phyloP scores from a whole-genome alignment of 768 basidiomycete genomes.

The Phylloporus scabripes region DNA sequence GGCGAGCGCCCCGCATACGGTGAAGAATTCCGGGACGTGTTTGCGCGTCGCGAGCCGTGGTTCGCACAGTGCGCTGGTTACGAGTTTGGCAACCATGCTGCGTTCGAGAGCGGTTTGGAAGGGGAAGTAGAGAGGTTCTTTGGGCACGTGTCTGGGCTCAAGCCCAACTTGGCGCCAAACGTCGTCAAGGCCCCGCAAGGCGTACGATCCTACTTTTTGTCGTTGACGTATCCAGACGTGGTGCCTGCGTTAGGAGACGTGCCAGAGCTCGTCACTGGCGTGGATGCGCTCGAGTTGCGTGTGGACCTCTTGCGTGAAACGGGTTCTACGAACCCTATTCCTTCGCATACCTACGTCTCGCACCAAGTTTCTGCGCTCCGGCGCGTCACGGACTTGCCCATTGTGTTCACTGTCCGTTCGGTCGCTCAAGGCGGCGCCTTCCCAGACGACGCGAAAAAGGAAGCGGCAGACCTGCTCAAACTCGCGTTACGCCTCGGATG shows the following conservation, averaged over 20 bases:
- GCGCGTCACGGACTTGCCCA: constrained; percentile 70
- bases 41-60: constrained; percentile 78
- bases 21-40: constrained; percentile 83
- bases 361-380: constrained; percentile 77
- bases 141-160: constrained; percentile 71
- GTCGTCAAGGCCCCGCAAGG: constrained; percentile 35
- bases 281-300: constrained; percentile 90
- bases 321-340: constrained; percentile 49
- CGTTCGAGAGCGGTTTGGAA: constrained; percentile 28
- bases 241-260: constrained; percentile 61
- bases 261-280: constrained; percentile 71
- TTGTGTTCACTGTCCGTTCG: constrained; percentile 90
- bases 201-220: constrained; percentile 84
- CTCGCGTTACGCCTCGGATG: constrained; percentile 79
- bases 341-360: constrained; percentile 67
- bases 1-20: constrained; percentile 81
- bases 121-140: constrained; percentile 83
- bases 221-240: constrained; percentile 88
- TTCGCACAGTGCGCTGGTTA: constrained; percentile 76
- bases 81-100: constrained; percentile 76
- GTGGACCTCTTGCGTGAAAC: constrained; percentile 75
- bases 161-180: constrained; percentile 58
- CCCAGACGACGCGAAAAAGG: constrained; percentile 69
- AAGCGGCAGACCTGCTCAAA: constrained; percentile 68
- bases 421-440: constrained; percentile 86